These are phyloP conservation scores for Stromatinia cepivora DNA, from an alignment of 2,329 filamentous ascomycete genomes.

Conservation along the genomic window DNA sequence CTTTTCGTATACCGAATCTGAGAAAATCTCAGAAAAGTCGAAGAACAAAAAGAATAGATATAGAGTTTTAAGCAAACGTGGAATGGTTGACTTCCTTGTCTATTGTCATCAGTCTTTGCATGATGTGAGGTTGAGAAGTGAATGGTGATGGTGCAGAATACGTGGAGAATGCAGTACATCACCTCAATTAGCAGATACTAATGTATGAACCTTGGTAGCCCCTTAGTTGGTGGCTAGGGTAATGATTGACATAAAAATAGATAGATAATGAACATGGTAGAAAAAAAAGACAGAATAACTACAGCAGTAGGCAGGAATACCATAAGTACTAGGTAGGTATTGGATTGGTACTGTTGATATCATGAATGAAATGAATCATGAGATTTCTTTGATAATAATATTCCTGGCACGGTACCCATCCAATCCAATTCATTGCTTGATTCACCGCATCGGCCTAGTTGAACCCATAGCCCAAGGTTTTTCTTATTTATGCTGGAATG, in stretches of 20 bases:
- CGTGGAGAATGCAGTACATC: conserved; percentile 7
- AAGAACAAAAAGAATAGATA: neutral
- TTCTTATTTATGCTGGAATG: conserved; percentile 5
- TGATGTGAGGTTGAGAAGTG: neutral
- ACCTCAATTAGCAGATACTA: conserved; percentile 8
- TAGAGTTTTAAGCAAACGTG: neutral
- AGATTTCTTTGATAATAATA: neutral
- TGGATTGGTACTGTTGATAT: neutral
- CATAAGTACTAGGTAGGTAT: neutral
- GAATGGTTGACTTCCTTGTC: neutral
- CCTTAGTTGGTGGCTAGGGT: conserved; percentile 11
- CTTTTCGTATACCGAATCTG: neutral
- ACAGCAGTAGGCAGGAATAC: neutral
- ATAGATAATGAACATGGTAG: neutral
- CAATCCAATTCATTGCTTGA: neutral
- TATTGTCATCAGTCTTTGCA: conserved; percentile 1
- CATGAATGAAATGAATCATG: neutral
- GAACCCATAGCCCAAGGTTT: neutral
- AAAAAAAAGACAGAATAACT: neutral
- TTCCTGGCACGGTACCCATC: neutral
- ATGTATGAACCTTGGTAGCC: conserved; percentile 13
- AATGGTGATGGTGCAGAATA: neutral
- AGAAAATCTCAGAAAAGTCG: neutral
- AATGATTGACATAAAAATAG: neutral
- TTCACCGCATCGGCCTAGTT: conserved; percentile 8